Percentiles rank a stretch among this genome's conserved stretches.
These are phyloP conservation scores for Stereocaulon alpinum DNA, from an alignment of 495 filamentous ascomycete genomes.

Conservation along the genomic window DNA sequence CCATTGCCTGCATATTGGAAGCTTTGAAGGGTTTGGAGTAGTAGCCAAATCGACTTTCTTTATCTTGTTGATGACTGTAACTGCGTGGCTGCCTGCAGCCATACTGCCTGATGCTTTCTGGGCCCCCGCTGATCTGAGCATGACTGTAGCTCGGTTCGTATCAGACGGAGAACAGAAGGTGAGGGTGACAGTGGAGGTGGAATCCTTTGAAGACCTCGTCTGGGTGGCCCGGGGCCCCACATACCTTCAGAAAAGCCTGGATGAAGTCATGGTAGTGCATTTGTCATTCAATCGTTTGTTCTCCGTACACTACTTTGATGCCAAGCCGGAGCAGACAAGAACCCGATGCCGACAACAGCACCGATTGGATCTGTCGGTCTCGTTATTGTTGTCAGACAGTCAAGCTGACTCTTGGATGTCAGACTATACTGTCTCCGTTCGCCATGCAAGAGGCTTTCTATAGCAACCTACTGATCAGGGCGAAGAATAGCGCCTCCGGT, in stretches of 20 bases:
- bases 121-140: neutral
- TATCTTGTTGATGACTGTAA: neutral
- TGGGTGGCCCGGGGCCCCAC: too few relatives aligned
- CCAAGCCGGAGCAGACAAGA: neutral
- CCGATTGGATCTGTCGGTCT: too few relatives aligned
- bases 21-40: neutral
- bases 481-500: neutral
- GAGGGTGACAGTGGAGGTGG: too few relatives aligned
- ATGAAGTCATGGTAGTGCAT: neutral
- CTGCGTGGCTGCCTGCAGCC: neutral
- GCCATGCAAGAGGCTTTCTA: neutral
- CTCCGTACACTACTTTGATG: neutral
- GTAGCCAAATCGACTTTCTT: neutral
- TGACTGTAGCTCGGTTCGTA: neutral
- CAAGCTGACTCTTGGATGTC: neutral
- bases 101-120: neutral
- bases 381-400: neutral
- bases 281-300: too few relatives aligned
- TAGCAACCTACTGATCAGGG: neutral
- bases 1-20: neutral
- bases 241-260: too few relatives aligned
- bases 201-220: neutral
- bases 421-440: neutral
- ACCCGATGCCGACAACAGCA: neutral
- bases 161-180: neutral